Evolutionary conservation across 331 rosid species (phyloP).

Genomic region (Saraca asoca): DNA sequence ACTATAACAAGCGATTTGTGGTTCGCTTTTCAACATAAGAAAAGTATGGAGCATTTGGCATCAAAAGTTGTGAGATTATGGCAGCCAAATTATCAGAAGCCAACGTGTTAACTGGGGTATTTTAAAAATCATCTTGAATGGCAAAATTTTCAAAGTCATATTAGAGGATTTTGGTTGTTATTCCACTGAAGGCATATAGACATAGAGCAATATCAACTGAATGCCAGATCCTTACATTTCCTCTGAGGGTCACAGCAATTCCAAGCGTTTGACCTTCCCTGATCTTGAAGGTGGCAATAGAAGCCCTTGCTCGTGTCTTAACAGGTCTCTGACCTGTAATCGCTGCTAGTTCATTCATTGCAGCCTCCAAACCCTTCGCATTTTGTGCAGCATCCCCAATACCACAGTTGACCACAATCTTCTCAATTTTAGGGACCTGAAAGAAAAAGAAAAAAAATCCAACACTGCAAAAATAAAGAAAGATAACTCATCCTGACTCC

Average conservation of each 20-base stretch:
- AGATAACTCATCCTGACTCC: conserved; percentile 3
- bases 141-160: conserved; percentile 5
- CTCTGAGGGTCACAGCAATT: conserved; percentile 89
- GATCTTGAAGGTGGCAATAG: conserved; percentile 91
- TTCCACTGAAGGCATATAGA: neutral
- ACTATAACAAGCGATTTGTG: neutral
- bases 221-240: conserved; percentile 64
- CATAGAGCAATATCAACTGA: conserved; percentile 16
- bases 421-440: conserved; percentile 89
- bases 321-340: conserved; percentile 91
- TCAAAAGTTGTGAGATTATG: neutral
- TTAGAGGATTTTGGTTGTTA: neutral
- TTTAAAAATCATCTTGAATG: conserved; percentile 8
- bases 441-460: conserved; percentile 29
- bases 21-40: neutral
- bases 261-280: conserved; percentile 99
- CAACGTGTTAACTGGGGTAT: conserved; percentile 5
- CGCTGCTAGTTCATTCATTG: conserved; percentile 75
- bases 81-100: conserved; percentile 20
- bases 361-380: conserved; percentile 92
- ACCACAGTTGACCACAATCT: conserved; percentile 94
- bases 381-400: conserved; percentile 97
- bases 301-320: conserved; percentile 80
- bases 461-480: conserved; percentile 31
- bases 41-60: conserved; percentile 6